These are phyloP conservation scores for Neurospora sp. DNA, from an alignment of 495 filamentous ascomycete species.

Conservation along the genomic window DNA sequence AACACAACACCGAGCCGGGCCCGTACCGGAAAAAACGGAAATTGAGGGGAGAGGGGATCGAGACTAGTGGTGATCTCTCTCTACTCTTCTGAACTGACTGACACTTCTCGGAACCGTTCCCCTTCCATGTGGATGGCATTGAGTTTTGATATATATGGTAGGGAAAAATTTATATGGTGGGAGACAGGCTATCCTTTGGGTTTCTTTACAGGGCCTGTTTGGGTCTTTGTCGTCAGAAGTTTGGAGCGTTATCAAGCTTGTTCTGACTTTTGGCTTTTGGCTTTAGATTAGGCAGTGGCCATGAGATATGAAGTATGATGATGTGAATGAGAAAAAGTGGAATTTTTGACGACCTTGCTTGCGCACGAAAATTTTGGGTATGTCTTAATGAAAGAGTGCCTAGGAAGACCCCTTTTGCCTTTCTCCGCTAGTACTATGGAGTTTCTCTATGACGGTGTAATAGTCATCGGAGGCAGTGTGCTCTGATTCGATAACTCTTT, in stretches of 20 bases:
- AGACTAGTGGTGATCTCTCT: not conserved
- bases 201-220: not conserved
- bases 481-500: no score
- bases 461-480: no score
- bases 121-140: not conserved
- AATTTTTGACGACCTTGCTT: no score
- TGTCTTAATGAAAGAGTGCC: no score
- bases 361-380: no score
- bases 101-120: not conserved
- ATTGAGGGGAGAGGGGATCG: not conserved
- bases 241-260: not conserved
- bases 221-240: not conserved
- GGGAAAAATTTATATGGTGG: not conserved
- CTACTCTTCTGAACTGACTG: not conserved
- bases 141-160: not conserved
- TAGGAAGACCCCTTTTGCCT: no score
- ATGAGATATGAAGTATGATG: not conserved
- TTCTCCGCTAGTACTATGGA: no score
- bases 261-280: not conserved
- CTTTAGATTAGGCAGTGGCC: not conserved
- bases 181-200: not conserved
- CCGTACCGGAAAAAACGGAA: not conserved
- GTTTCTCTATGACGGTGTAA: no score
- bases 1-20: not conserved
- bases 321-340: not conserved